Percentiles rank a stretch among this genome's conserved stretches.
Conservation (phyloP, 2,329 filamentous ascomycete species). For the Sclerotiophoma versabilis region DNA sequence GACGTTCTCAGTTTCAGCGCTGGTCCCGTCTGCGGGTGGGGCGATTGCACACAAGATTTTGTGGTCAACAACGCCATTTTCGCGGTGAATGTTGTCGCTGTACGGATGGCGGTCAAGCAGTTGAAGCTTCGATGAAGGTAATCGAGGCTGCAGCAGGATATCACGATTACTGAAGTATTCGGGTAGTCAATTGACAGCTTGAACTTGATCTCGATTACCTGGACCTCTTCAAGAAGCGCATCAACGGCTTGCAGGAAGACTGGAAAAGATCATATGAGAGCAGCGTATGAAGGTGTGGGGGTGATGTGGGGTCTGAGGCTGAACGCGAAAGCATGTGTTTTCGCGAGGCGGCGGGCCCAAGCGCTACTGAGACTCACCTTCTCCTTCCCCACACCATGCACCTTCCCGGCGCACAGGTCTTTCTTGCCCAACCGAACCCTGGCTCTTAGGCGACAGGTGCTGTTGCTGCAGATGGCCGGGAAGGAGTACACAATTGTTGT, state of each 20-base stretch:
- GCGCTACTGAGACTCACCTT: conserved; percentile 2
- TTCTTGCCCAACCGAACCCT: conserved; percentile 10
- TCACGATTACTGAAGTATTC: no score
- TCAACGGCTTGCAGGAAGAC: not conserved
- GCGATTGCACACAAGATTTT: no score
- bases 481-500: conserved; percentile 35
- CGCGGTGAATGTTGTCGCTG: no score
- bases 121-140: no score
- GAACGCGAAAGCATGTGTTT: conserved; percentile 18
- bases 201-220: not conserved
- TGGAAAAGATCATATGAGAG: not conserved
- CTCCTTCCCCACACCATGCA: conserved; percentile 6
- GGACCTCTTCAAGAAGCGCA: no score
- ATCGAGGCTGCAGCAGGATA: not conserved
- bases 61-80: no score
- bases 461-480: conserved; percentile 33
- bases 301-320: not conserved
- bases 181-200: not conserved
- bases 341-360: conserved; percentile 9
- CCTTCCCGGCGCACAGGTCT: conserved; percentile 5
- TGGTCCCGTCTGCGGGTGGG: no score
- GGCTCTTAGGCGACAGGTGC: conserved; percentile 16
- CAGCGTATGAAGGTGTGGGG: not conserved
- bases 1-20: no score
- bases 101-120: no score